These are phyloP conservation scores for Arthrobotrys conoides DNA, from an alignment of 2,329 filamentous ascomycete species.

Conservation along the genomic window DNA sequence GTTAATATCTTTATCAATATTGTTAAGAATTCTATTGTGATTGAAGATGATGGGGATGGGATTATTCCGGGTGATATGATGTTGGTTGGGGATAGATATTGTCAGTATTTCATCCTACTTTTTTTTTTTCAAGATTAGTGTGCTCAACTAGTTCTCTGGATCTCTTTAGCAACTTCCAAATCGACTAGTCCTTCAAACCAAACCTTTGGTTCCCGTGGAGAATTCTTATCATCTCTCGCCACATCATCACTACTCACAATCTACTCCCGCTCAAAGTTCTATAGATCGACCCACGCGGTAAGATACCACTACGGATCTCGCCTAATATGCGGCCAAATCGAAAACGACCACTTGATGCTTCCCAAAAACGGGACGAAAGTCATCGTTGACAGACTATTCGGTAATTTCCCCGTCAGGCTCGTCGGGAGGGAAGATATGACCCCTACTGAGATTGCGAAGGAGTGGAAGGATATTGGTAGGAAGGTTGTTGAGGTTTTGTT, in stretches of 20 bases:
- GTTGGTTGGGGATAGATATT: constrained; percentile 72
- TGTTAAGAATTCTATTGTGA: constrained; percentile 78
- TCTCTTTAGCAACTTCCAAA: constrained; percentile 85
- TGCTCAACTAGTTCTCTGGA: too few species aligned
- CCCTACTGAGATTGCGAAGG: constrained; percentile 56
- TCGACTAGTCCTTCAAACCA: constrained; percentile 68
- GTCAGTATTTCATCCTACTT: constrained; percentile 26
- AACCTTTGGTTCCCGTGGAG: constrained; percentile 71
- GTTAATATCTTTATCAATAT: constrained; percentile 82
- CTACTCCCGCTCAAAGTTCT: constrained; percentile 76
- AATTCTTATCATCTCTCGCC: constrained; percentile 77
- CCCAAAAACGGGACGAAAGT: constrained; percentile 65
- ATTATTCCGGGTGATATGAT: constrained; percentile 81
- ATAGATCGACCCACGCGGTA: constrained; percentile 69
- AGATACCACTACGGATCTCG: constrained; percentile 62
- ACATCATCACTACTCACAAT: constrained; percentile 83
- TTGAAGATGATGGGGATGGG: constrained; percentile 88
- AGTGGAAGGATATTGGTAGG: constrained; percentile 61
- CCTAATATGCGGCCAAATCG: constrained; percentile 51
- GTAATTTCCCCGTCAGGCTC: constrained; percentile 63
- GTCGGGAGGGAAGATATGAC: constrained; percentile 58
- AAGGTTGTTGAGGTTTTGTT: constrained; percentile 60
- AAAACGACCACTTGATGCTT: constrained; percentile 73
- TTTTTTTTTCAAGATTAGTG: too few species aligned
- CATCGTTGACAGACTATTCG: constrained; percentile 63